phyloP scores from a whole-genome alignment of 2,329 filamentous ascomycete species.

The Westerdykella sp. region DNA sequence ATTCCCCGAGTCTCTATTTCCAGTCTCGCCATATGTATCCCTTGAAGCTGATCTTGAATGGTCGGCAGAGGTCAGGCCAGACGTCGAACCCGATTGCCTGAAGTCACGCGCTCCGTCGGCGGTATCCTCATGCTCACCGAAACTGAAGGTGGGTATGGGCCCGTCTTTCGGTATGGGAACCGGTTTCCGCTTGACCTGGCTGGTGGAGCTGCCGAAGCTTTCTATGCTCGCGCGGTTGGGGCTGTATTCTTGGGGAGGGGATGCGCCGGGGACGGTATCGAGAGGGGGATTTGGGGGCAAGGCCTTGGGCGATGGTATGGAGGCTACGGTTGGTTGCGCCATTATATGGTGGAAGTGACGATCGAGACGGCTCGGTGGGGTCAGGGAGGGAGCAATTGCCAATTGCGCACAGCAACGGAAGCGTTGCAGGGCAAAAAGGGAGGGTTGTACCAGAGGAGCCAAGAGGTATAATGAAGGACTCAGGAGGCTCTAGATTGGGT shows the following conservation, averaged over 20 bases:
- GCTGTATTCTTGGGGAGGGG: slow-evolving; percentile 7
- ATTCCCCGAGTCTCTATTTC: slow-evolving; percentile 17
- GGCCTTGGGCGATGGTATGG: slow-evolving; percentile 17
- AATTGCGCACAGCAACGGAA: no score
- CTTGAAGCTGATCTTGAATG: slow-evolving; percentile 34
- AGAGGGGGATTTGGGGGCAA: slow-evolving; percentile 23
- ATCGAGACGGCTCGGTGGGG: no score
- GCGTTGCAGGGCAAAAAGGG: no score
- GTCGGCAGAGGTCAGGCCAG: slow-evolving; percentile 25
- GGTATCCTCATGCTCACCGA: slow-evolving; percentile 26
- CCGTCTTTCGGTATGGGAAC: slow-evolving; percentile 8
- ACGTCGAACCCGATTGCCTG: slow-evolving; percentile 30
- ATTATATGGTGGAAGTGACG: slow-evolving; percentile 9
- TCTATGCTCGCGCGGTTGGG: slow-evolving; percentile 16
- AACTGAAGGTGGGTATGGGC: slow-evolving; percentile 25
- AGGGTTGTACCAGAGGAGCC: no score
- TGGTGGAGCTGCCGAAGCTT: slow-evolving; percentile 16
- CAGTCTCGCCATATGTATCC: slow-evolving; percentile 26
- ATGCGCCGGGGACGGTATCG: slow-evolving; percentile 9
- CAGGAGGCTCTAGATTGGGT: no score
- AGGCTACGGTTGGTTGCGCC: slow-evolving; percentile 16
- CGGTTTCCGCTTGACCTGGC: slow-evolving; percentile 15
- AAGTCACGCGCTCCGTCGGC: slow-evolving; percentile 27
- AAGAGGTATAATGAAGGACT: no score
- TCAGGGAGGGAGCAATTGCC: no score